A percentile compares a stretch with the other conserved stretches of the same genome.
phyloP scores from a whole-genome alignment of 495 filamentous ascomycete genomes.

The Neurospora sp. region DNA sequence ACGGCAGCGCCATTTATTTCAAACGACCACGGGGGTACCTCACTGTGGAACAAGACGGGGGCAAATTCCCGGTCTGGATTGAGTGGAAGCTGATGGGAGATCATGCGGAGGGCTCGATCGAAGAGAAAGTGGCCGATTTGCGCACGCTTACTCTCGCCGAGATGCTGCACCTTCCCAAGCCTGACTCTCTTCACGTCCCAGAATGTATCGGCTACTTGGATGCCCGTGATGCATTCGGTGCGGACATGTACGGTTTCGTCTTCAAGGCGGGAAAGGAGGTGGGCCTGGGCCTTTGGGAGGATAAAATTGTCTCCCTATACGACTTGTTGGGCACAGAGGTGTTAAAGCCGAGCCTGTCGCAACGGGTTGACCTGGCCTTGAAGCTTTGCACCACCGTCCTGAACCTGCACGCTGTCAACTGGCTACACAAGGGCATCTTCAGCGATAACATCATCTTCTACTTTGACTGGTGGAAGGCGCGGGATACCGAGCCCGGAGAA shows the following conservation, averaged over 20 bases:
- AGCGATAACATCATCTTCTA: conserved; percentile 43
- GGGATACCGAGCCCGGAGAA: background rate
- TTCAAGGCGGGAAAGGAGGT: conserved; percentile 5
- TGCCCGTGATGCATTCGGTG: conserved; percentile 10
- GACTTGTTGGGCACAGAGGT: conserved; percentile 6
- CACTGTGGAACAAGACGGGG: background rate
- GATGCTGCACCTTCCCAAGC: conserved; percentile 23
- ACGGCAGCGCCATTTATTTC: fast-evolving
- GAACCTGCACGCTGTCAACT: conserved; percentile 43
- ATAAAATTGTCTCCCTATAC: conserved; percentile 8
- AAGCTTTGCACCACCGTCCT: conserved; percentile 17
- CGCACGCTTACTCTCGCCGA: conserved; percentile 21
- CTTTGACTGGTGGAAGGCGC: background rate
- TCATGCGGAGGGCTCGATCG: background rate
- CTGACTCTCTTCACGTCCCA: conserved; percentile 13
- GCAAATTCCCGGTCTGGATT: conserved; percentile 20
- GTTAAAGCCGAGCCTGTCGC: conserved; percentile 9
- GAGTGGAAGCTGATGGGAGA: conserved; percentile 21
- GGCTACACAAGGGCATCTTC: conserved; percentile 49
- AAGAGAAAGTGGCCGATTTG: conserved; percentile 12
- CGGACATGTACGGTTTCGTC: conserved; percentile 18
- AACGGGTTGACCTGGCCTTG: conserved; percentile 14
- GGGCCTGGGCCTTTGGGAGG: fast-evolving
- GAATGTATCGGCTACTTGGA: conserved; percentile 23
- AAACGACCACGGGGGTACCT: conserved; percentile 13